Base-by-base conservation (phyloP, 2,329 filamentous ascomycete genomes). In the Ophiostoma australiae region DNA sequence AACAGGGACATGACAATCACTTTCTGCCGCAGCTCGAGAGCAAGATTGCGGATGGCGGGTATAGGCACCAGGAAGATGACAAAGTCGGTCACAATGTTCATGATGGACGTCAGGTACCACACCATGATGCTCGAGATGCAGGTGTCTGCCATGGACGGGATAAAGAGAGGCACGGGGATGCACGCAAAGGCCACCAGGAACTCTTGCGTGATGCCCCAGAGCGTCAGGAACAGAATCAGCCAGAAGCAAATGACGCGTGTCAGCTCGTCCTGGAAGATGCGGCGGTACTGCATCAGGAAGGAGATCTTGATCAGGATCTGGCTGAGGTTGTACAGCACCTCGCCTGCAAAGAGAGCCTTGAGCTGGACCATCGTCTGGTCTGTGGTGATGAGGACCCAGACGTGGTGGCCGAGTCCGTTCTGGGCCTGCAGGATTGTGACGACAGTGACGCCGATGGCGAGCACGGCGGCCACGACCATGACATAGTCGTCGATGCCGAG, bases 41-140 rank as follows among this genome's bases (percentile, higher is more conserved):
- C 89, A 90, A 97, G 94, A 68, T 89, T 86, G 0, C 93, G 94
- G 27, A 97, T 82, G 15, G 97, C 91, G 1, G 94, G 94, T 76
- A 97, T 92, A 0, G 94, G 94, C 17, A 97, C 82, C 68, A 95
- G 89, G 33, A 98, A 84, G 68, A 97, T 92, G 65, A 92, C 91
- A 70, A 97, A 83, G 77, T 97, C 93, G 35, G 93, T 97, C 73
- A 96, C 90, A 76, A 97, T 92, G 80, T 97, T 97, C 77, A 97
- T 88, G 13, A 73, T 72, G 1, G 78, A 76, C 23, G 77, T 77
- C 0, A 76, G 72, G 67, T 74, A 78, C 76, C 77, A 79, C 0
- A 78, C 75, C 0, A 73, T 66, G 8, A 79, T 68, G 13, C 73
- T 75, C 52, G 76, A 68, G 55, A 80, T 73, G 70, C 78, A 79